Conservation (phyloP, 257 asterid genomes). For the Solanum boliviense region DNA sequence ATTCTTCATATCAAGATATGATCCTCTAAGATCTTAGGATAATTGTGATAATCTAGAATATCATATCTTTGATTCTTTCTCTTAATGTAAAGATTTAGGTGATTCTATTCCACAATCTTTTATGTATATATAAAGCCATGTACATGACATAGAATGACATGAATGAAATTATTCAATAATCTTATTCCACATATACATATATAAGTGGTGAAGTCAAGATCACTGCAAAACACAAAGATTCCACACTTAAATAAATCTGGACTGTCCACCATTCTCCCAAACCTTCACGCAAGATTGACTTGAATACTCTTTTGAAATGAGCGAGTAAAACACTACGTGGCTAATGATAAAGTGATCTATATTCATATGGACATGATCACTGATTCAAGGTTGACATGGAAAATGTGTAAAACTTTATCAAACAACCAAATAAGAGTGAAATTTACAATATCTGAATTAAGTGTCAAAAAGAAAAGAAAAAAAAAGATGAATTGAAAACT, state of each 20-base stretch:
- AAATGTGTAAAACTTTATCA: not conserved
- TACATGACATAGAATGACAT: too few relatives aligned
- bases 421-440: not conserved
- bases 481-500: not conserved
- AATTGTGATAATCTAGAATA: too few relatives aligned
- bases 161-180: too few relatives aligned
- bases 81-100: too few relatives aligned
- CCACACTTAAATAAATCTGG: not conserved
- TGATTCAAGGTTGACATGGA: not conserved
- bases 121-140: too few relatives aligned
- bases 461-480: not conserved
- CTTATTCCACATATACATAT: too few relatives aligned
- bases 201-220: not conserved
- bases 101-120: too few relatives aligned
- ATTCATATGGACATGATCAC: not conserved
- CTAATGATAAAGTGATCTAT: not conserved
- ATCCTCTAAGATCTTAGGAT: too few relatives aligned
- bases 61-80: too few relatives aligned
- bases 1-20: too few relatives aligned
- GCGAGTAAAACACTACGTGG: not conserved
- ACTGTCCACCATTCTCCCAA: not conserved
- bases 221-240: not conserved
- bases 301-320: not conserved
- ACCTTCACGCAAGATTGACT: not conserved
- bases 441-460: not conserved